Conservation (phyloP, 495 filamentous ascomycete genomes). For the Penicillium pancosmium region DNA sequence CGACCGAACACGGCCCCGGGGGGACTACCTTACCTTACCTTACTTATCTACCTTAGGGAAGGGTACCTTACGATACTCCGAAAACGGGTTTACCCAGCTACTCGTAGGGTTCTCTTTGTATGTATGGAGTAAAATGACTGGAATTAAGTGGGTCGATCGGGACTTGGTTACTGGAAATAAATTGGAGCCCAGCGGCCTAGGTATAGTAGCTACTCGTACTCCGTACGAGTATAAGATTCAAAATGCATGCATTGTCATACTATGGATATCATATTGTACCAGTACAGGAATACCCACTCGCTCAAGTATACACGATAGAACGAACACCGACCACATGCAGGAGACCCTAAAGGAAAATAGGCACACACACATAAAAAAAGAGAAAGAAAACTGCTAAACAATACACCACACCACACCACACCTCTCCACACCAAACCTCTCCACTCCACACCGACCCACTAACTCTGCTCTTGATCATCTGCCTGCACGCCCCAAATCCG, state of each 20-base stretch:
- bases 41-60: no score
- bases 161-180: no score
- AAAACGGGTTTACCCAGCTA: no score
- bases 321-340: background rate
- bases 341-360: no score
- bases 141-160: no score
- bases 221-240: background rate
- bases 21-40: no score
- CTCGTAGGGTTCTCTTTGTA: no score
- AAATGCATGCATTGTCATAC: slow-evolving; percentile 20
- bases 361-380: background rate
- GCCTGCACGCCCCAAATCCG: slow-evolving; percentile 59
- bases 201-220: no score
- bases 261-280: slow-evolving; percentile 23
- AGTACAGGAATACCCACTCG: slow-evolving; percentile 15
- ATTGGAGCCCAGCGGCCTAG: no score
- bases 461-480: slow-evolving; percentile 60
- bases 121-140: no score
- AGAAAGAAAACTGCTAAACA: slow-evolving; percentile 3
- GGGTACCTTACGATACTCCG: no score
- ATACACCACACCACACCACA: background rate
- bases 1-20: background rate
- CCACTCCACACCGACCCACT: slow-evolving; percentile 23
- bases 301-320: background rate
- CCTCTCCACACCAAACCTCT: no score